Conservation (phyloP, 202 grass and related monocot species). For the Eragrostis tef region DNA sequence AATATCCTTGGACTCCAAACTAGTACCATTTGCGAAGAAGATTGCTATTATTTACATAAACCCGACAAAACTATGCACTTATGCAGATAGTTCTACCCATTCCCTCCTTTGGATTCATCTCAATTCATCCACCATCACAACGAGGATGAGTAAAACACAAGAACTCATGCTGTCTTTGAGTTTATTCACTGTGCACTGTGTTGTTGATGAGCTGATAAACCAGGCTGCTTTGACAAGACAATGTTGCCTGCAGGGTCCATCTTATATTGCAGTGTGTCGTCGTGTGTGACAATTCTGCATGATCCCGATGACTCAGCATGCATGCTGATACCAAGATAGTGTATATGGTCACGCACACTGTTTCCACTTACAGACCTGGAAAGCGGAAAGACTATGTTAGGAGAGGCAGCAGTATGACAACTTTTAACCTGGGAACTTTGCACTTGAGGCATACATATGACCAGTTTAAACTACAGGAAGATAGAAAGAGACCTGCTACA, state of each 20-base stretch:
- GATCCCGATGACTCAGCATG: conserved; percentile 65
- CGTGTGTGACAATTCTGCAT: conserved; percentile 65
- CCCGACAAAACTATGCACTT: not conserved
- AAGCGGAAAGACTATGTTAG: conserved; percentile 20
- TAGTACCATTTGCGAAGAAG: not conserved
- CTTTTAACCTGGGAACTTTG: not conserved
- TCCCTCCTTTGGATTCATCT: not conserved
- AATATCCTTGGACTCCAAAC: not conserved
- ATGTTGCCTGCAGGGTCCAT: conserved; percentile 57
- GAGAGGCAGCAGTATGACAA: not conserved
- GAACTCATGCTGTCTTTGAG: conserved; percentile 14
- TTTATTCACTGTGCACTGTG: conserved; percentile 44
- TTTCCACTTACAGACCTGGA: conserved; percentile 82
- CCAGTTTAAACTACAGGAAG: conserved; percentile 6
- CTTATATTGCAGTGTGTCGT: conserved; percentile 42
- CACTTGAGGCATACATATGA: not conserved
- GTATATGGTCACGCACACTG: conserved; percentile 77
- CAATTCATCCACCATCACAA: not conserved
- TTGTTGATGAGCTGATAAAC: conserved; percentile 35
- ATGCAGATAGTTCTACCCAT: not conserved
- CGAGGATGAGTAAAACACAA: not conserved
- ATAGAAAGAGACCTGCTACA: conserved; percentile 61
- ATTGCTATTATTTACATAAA: conserved; percentile 9
- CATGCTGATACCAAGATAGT: conserved; percentile 75
- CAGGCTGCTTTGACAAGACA: conserved; percentile 61